Percentiles rank a stretch among this genome's conserved stretches.
phyloP scores from a whole-genome alignment of 176 grass and related monocot genomes.

The Juncus inflexus region DNA sequence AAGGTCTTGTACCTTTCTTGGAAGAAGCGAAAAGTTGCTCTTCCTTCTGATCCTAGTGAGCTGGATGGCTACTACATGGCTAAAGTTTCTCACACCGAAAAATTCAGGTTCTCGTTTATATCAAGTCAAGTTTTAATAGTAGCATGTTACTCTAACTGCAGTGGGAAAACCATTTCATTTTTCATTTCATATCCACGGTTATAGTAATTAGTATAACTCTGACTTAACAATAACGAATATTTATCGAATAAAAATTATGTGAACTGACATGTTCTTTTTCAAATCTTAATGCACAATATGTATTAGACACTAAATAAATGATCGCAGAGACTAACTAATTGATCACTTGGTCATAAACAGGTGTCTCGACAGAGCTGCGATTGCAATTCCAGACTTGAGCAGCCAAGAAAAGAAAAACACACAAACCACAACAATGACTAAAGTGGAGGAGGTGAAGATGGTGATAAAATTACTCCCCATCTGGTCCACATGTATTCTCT shows the following conservation, averaged over 20 bases:
- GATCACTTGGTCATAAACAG: slow-evolving; percentile 24
- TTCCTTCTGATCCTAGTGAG: slow-evolving; percentile 27
- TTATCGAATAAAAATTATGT: no score
- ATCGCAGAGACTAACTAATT: no score
- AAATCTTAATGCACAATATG: no score
- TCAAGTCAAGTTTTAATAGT: no score
- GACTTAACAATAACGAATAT: no score
- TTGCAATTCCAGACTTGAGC: slow-evolving; percentile 35
- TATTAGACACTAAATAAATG: no score
- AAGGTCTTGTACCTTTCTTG: slow-evolving; percentile 45
- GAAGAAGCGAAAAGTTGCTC: slow-evolving; percentile 34
- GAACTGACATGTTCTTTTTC: background rate
- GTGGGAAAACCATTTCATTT: no score
- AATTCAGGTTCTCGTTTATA: slow-evolving; percentile 41
- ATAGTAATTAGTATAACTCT: no score
- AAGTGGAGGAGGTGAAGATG: slow-evolving; percentile 80
- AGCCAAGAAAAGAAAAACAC: slow-evolving; percentile 19
- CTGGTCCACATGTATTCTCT: slow-evolving; percentile 63
- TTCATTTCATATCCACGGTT: no score
- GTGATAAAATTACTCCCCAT: slow-evolving; percentile 62
- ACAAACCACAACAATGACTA: slow-evolving; percentile 32
- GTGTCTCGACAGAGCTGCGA: slow-evolving; percentile 61
- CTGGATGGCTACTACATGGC: slow-evolving; percentile 38
- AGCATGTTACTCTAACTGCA: slow-evolving; percentile 2
- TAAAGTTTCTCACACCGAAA: slow-evolving; percentile 49